Conservation (phyloP, 257 asterid species). For the Petunia axillaris region DNA sequence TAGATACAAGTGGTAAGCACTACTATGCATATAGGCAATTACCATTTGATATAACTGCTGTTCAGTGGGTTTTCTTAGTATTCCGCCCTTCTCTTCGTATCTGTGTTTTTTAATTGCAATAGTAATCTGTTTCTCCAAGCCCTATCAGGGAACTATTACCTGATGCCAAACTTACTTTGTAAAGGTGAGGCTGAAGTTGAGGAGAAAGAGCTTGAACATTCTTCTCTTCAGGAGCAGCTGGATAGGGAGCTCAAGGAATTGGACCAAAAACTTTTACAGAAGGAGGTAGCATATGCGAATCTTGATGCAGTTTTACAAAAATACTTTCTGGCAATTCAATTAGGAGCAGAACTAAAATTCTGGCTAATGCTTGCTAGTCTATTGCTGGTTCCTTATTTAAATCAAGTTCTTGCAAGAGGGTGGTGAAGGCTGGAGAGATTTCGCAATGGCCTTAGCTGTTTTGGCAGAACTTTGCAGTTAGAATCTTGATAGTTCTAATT, state of each 20-base stretch:
- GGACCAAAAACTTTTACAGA: conserved; percentile 85
- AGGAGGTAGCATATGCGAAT: conserved; percentile 61
- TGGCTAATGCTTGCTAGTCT: neutral
- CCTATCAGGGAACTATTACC: conserved; percentile 4
- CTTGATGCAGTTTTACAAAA: neutral
- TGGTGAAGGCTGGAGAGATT: neutral
- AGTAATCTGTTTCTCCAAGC: conserved; percentile 20
- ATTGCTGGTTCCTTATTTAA: conserved; percentile 6
- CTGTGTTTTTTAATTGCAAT: neutral
- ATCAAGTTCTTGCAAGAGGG: neutral
- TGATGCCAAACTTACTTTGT: conserved; percentile 20
- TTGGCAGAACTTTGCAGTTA: neutral
- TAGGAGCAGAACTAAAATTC: neutral
- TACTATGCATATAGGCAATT: neutral
- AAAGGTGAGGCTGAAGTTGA: conserved; percentile 75
- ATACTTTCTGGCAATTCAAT: conserved; percentile 19
- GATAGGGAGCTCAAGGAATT: conserved; percentile 88
- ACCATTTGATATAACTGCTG: conserved; percentile 20
- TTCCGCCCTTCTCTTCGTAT: neutral
- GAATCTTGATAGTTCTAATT: neutral
- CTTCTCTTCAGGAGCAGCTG: conserved; percentile 85
- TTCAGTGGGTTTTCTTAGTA: conserved; percentile 5
- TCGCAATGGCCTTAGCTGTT: neutral
- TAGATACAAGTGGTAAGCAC: conserved; percentile 62
- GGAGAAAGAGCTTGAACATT: conserved; percentile 85